Evolutionary conservation across 208 protist genomes (phyloP), one percentile per base, ranked within the genome.

Genomic region (Naegleria fowleri): DNA sequence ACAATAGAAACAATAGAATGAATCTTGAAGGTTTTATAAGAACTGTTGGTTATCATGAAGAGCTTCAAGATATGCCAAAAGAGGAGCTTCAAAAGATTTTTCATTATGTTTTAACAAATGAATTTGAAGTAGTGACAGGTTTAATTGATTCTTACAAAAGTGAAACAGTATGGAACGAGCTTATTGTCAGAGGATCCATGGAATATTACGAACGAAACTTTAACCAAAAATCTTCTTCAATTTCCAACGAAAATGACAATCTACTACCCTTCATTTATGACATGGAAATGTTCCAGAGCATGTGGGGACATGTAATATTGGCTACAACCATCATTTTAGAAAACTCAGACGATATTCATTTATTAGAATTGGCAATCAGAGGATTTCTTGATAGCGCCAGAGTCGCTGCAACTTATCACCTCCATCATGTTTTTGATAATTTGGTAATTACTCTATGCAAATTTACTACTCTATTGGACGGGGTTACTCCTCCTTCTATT

Each of bases 261-360:
- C n/a, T 55, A 0, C 67, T 19, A 55, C n/a, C 51, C 6, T 83
- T 25, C 41, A 39, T 59, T 25, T 93, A 92, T 59, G 93, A 95
- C 84, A 36, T 91, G 0, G 93, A 95, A 7, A 87, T 95, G 13
- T 95, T 95, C 58, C n/a, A 91, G 15, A 89, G 92, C 19, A 89
- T 95, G 9, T 93, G 92, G 38, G 91, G 93, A 38, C 59, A 93
- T 29, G 84, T 92, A 0, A 94, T 96, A 76, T 88, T 94, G 0
- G 92, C 94, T 2, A 94, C 95, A 0, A 92, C 89, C 11, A 93
- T 94, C 86, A 93, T 95, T 0, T 96, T 96, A 86, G 95, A 96
- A 41, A 94, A 91, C 25, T 91, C 94, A n/a, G 85, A 92, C 5
- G 92, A 94, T 52, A 90, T 94, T 6, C 83, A 55, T 9, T 67